Conservation (phyloP, 2,329 filamentous ascomycete genomes). For the Phyllachora maydis region DNA sequence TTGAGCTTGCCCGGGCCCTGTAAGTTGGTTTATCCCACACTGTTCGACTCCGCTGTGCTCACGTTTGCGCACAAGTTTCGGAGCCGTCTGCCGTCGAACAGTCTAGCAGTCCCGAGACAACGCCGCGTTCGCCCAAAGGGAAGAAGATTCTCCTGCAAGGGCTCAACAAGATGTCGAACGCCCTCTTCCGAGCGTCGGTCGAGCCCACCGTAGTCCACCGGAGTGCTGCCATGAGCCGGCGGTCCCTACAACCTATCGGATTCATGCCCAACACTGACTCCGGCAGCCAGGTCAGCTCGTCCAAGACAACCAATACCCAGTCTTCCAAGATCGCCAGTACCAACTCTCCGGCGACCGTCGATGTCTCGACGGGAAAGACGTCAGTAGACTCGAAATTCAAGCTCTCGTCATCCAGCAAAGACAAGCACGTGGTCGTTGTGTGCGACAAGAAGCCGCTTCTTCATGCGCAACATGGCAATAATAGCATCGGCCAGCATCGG, state of each 20-base stretch:
- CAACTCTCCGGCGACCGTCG: no score
- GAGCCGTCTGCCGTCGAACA: no score
- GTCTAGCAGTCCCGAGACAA: no score
- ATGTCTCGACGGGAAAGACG: conserved; percentile 14
- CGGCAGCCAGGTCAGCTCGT: conserved; percentile 6
- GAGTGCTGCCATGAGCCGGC: conserved; percentile 14
- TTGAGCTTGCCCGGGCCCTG: no score
- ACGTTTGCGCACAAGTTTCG: no score
- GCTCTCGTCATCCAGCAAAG: conserved; percentile 7
- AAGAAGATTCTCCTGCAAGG: no score
- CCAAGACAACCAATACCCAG: conserved; percentile 3
- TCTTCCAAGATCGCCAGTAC: conserved; percentile 3
- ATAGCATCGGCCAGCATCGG: conserved; percentile 1
- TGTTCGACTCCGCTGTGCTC: no score
- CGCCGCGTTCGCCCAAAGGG: no score
- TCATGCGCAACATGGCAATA: conserved; percentile 1
- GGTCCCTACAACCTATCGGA: conserved; percentile 7
- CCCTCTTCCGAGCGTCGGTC: conserved; percentile 15
- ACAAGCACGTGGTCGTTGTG: neutral
- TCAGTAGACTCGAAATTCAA: conserved; percentile 20
- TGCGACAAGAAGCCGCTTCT: conserved; percentile 10
- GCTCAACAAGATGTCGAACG: conserved; percentile 16
- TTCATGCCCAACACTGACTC: conserved; percentile 4
- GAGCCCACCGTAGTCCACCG: conserved; percentile 22
- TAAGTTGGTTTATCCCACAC: no score